A percentile compares a stretch with the other conserved stretches of the same genome.
Evolutionary conservation across 2,329 filamentous ascomycete species (phyloP).

Genomic region (Harringtonia aguacate): DNA sequence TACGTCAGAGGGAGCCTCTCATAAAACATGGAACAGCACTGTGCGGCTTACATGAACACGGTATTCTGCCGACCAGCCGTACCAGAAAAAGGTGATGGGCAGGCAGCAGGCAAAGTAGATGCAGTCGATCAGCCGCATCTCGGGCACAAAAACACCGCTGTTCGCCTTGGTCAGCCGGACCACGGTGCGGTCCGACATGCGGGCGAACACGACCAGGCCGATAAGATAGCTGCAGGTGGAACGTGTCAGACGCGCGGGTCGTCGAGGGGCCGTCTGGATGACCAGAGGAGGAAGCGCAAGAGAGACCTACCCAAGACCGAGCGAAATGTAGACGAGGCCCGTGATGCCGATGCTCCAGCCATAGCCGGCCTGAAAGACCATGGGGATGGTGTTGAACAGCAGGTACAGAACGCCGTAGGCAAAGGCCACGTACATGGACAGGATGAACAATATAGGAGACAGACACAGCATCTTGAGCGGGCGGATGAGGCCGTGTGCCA

Average conservation of each 20-base stretch:
- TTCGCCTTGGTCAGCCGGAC: conserved; percentile 27
- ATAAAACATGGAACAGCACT: background rate
- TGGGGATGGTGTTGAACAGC: conserved; percentile 43
- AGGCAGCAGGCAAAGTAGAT: conserved; percentile 20
- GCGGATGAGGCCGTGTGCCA: conserved; percentile 32
- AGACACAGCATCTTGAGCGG: conserved; percentile 40
- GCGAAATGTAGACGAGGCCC: conserved; percentile 36
- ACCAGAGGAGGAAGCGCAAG: background rate
- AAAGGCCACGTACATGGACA: conserved; percentile 40
- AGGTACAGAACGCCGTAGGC: conserved; percentile 41
- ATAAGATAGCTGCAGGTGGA: conserved; percentile 1
- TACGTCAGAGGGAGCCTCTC: background rate
- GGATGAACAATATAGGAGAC: conserved; percentile 34
- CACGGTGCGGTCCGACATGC: conserved; percentile 25
- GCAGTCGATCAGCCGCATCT: conserved; percentile 22
- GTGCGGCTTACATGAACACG: conserved; percentile 8
- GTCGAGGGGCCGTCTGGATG: background rate
- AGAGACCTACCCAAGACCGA: conserved; percentile 22
- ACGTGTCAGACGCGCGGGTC: too few relatives aligned
- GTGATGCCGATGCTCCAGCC: conserved; percentile 33
- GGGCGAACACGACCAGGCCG: conserved; percentile 20
- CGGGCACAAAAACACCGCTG: conserved; percentile 22
- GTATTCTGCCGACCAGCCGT: conserved; percentile 23
- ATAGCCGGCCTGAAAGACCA: conserved; percentile 36
- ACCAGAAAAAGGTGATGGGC: conserved; percentile 27